These are phyloP conservation scores for Purshia tridentata DNA, from an alignment of 306 rosid species.

Conservation along the genomic window DNA sequence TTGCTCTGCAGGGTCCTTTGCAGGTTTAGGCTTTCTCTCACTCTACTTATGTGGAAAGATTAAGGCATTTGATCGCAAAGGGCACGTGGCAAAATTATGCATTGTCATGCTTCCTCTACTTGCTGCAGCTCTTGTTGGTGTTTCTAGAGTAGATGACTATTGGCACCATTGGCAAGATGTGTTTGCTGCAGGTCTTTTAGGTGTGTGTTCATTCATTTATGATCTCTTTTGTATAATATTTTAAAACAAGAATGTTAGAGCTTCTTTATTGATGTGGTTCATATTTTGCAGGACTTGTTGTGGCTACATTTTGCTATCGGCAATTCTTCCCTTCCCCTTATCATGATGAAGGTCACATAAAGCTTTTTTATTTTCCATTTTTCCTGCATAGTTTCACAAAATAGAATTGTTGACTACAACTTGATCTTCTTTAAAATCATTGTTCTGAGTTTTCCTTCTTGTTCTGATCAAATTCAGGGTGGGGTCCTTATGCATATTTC, in stretches of 20 bases:
- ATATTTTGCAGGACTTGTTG: slow-evolving; percentile 63
- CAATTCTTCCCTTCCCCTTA: slow-evolving; percentile 89
- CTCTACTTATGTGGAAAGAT: slow-evolving; percentile 80
- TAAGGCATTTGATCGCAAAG: slow-evolving; percentile 69
- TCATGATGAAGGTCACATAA: slow-evolving; percentile 47
- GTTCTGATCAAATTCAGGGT: slow-evolving; percentile 50
- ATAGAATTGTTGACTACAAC: background rate
- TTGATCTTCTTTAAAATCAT: background rate
- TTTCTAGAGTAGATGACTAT: slow-evolving; percentile 85
- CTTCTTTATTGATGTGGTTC: background rate
- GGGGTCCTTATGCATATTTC: slow-evolving; percentile 95
- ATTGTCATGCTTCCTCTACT: slow-evolving; percentile 74
- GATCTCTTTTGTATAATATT: background rate
- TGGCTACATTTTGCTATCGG: slow-evolving; percentile 72
- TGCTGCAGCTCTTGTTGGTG: slow-evolving; percentile 64
- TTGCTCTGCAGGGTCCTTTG: slow-evolving; percentile 72
- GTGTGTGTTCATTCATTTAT: slow-evolving; percentile 28
- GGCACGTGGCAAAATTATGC: slow-evolving; percentile 85
- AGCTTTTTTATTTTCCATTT: background rate
- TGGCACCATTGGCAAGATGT: slow-evolving; percentile 99
- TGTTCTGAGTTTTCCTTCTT: background rate
- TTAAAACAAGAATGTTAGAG: background rate
- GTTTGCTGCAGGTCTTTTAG: slow-evolving; percentile 73
- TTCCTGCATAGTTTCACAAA: background rate
- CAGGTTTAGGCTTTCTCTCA: slow-evolving; percentile 82